These are phyloP conservation scores for Yarrowia bubula DNA, from an alignment of 805 yeast genomes.

Conservation along the genomic window DNA sequence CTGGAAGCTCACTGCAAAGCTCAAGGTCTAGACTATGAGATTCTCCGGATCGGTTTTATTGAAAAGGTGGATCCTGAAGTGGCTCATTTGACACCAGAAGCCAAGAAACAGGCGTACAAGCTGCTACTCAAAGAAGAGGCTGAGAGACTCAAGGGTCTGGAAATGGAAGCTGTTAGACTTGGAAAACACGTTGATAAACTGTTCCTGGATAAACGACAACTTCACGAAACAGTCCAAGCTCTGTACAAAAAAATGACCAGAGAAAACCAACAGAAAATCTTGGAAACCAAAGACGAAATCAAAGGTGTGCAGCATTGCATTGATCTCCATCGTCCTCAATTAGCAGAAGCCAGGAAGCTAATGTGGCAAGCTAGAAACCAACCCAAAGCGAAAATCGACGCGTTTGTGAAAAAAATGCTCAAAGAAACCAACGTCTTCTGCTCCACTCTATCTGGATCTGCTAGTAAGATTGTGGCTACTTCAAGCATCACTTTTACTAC, in stretches of 20 bases:
- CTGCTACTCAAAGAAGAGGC: background rate
- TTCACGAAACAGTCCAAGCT: too few relatives aligned
- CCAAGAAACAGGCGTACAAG: too few relatives aligned
- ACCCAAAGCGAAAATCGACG: too few relatives aligned
- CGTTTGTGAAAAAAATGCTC: background rate
- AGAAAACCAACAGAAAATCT: too few relatives aligned
- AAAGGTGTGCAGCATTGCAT: too few relatives aligned
- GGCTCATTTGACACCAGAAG: background rate
- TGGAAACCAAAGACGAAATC: too few relatives aligned
- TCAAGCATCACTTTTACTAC: background rate
- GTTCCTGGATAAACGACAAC: too few relatives aligned
- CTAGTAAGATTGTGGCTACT: background rate
- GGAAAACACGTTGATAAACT: background rate
- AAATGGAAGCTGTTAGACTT: background rate
- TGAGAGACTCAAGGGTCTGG: too few relatives aligned
- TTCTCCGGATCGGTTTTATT: background rate
- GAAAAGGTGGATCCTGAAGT: background rate
- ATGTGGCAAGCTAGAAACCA: background rate
- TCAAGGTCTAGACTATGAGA: background rate
- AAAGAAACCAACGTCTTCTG: background rate
- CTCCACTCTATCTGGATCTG: background rate
- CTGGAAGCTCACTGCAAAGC: background rate
- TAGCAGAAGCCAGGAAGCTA: too few relatives aligned
- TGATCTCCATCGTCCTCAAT: too few relatives aligned
- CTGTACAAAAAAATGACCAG: too few relatives aligned